Percentiles rank a stretch among this genome's conserved stretches.
Evolutionary conservation across 1,284 basidiomycete genomes (phyloP).

Genomic region (Xerocomus nothofagi): DNA sequence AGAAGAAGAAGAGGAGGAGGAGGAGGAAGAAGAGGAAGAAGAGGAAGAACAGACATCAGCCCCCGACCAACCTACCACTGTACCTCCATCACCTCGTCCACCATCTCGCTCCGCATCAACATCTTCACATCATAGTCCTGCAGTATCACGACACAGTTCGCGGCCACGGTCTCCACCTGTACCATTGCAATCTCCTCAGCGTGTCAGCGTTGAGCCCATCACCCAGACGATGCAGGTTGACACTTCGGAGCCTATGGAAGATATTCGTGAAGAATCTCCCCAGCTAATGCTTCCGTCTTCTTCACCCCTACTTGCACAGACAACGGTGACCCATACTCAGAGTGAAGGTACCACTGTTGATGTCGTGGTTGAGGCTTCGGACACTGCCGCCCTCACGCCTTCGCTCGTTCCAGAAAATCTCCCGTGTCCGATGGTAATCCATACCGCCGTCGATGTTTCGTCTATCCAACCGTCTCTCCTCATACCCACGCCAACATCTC

Average conservation of each 20-base stretch:
- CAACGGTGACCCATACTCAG: background rate
- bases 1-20: conserved; percentile 14
- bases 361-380: background rate
- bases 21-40: conserved; percentile 19
- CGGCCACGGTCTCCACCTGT: conserved; percentile 13
- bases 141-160: conserved; percentile 20
- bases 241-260: conserved; percentile 23
- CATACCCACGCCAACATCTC: conserved; percentile 39
- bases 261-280: conserved; percentile 24
- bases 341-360: conserved; percentile 2
- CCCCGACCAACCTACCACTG: conserved; percentile 4
- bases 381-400: background rate
- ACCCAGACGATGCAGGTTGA: conserved; percentile 15
- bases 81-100: conserved; percentile 15
- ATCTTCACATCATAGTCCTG: conserved; percentile 14
- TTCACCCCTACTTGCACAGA: conserved; percentile 16
- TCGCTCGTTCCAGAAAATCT: conserved; percentile 3
- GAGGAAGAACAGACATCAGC: conserved; percentile 16
- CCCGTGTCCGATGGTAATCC: conserved; percentile 27
- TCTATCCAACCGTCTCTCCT: conserved; percentile 30
- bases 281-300: conserved; percentile 24
- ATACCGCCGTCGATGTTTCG: conserved; percentile 32
- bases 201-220: conserved; percentile 3
- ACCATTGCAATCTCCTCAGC: conserved; percentile 11
- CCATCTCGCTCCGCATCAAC: conserved; percentile 15